Conservation (phyloP, 768 basidiomycete genomes). For the Mycena polygramma region DNA sequence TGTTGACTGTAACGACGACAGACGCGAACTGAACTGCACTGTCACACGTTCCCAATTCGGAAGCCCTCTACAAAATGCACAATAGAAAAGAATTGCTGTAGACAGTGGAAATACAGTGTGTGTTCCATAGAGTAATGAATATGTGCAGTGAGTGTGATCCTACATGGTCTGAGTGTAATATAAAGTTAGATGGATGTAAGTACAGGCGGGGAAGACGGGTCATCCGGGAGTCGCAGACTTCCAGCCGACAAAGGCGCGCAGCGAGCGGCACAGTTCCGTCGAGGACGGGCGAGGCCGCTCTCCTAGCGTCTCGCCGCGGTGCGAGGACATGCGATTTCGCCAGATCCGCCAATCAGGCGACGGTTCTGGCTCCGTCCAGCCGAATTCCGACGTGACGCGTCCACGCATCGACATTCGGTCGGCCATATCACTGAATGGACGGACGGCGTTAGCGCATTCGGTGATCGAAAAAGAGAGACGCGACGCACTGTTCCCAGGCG, state of each 20-base stretch:
- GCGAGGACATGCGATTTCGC: conserved; percentile 52
- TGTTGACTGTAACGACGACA: conserved; percentile 27
- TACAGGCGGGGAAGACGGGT: neutral
- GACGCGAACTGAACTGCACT: neutral
- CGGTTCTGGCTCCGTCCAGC: conserved; percentile 66
- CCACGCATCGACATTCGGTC: conserved; percentile 76
- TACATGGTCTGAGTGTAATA: conserved; percentile 30
- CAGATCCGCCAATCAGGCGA: conserved; percentile 66
- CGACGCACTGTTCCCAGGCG: conserved; percentile 76
- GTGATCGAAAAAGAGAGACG: neutral
- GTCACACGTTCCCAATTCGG: conserved; percentile 14
- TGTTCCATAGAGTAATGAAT: conserved; percentile 25
- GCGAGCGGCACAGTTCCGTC: conserved; percentile 57
- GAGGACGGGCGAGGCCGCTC: conserved; percentile 10
- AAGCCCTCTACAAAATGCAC: neutral
- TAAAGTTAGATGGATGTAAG: conserved; percentile 24
- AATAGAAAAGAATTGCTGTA: neutral
- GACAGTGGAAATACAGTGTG: conserved; percentile 27
- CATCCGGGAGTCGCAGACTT: conserved; percentile 48
- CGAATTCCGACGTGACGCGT: conserved; percentile 58
- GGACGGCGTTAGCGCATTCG: neutral
- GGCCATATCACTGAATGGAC: conserved; percentile 72
- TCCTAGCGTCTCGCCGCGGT: conserved; percentile 38
- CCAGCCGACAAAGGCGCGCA: conserved; percentile 69
- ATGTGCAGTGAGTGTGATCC: conserved; percentile 31